Conservation (phyloP, 2,329 filamentous ascomycete species). For the Fusarium verticillioides region DNA sequence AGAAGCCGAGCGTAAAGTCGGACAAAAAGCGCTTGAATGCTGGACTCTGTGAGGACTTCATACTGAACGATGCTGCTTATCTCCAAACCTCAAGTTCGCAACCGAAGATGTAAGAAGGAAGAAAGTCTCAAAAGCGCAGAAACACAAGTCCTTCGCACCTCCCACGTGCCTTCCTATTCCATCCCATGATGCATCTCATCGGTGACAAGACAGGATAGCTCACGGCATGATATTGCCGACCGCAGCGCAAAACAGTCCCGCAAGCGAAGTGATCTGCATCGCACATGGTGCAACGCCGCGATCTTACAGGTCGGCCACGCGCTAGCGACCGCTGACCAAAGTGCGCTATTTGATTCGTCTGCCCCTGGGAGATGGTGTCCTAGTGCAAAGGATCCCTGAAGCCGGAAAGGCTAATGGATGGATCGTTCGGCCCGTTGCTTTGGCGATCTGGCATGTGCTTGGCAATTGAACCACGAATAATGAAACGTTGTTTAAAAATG, state of each 20-base stretch:
- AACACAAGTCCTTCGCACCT: background rate
- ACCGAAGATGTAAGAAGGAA: background rate
- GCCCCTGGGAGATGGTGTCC: background rate
- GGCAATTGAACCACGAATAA: background rate
- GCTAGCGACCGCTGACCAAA: conserved; percentile 9
- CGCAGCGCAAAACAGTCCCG: background rate
- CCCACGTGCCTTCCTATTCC: background rate
- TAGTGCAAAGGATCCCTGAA: background rate
- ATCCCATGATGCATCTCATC: conserved; percentile 2
- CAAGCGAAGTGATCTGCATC: conserved; percentile 2
- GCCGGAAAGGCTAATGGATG: background rate
- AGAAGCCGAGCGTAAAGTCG: conserved; percentile 78
- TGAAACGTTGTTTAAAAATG: accelerated
- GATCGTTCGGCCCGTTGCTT: background rate
- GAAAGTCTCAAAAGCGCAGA: background rate
- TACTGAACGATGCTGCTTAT: background rate
- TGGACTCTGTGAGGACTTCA: conserved; percentile 42
- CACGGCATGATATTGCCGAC: conserved; percentile 19
- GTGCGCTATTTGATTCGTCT: background rate
- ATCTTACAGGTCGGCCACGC: conserved; percentile 14
- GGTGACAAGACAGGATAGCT: conserved; percentile 17
- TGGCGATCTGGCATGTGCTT: conserved; percentile 3
- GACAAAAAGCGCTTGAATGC: conserved; percentile 59
- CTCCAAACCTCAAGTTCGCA: accelerated
- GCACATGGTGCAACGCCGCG: conserved; percentile 29